Base-by-base conservation (phyloP, 805 yeast genomes). In the Candida sonorensis region DNA sequence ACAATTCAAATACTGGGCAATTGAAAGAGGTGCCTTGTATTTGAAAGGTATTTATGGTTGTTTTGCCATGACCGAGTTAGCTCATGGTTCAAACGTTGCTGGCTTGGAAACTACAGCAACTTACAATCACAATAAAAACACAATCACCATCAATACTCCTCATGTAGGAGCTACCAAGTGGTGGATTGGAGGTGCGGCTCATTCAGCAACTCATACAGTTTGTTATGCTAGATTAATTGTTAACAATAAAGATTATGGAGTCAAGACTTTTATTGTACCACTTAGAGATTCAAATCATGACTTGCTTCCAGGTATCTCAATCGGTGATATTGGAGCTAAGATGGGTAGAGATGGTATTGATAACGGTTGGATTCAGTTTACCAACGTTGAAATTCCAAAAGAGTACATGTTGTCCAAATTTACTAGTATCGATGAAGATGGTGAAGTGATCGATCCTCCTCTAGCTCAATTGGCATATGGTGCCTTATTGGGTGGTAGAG, bases 121-220 rank as follows among this genome's bases (percentile, higher is more conserved):
- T 14, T 88, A 70, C 55, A 79, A 85, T 55, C 61, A 64, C 13
- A 61, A 59, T 12, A 69, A 68, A 18, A 84, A 85, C 47, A 76
- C 77, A 41, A 83, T 88, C 51, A 54, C 71, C 34, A 76, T 88
- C 49, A 72, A 84, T 53, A 88, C 97, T 10, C 97, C 97, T 1
- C 83, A 87, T 52, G 57, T 83, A 34, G 88, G 94, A 23, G 96
- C 97, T 27, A 87, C 96, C 17, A 88, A 88, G 57, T 88, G 97
- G 96, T 88, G 97, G 97, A 88, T 88, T 50, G 97, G 97, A 29
- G 97, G 97, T 48, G 96, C 96, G 26, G 96, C 96, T 9, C 94
- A 85, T 58, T 79, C 94, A 14, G 85, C 96, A 5, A 85, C 88
- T 18, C 96, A 88, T 61, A 67, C 85, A 16, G 75, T 79, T n/a